Conservation (phyloP, 2,329 filamentous ascomycete genomes). For the Colletotrichum caudatum region DNA sequence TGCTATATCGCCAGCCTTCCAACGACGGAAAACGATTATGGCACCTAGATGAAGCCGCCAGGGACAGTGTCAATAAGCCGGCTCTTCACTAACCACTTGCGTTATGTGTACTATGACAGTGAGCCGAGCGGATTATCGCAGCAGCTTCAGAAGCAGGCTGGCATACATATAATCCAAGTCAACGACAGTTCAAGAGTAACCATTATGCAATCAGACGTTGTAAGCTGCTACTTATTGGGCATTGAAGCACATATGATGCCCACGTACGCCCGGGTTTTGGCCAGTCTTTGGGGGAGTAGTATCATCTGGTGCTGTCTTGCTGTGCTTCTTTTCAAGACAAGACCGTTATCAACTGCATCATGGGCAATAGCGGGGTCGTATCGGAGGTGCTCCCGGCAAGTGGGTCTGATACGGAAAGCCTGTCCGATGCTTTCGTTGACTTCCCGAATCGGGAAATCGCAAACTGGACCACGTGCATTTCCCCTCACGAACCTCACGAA, state of each 20-base stretch:
- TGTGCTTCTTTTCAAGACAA: too few species aligned
- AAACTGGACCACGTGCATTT: conserved; percentile 8
- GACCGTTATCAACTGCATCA: not conserved
- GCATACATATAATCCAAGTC: not conserved
- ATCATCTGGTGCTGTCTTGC: not conserved
- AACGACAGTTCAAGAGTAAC: not conserved
- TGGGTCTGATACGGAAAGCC: conserved; percentile 35
- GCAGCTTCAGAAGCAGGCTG: not conserved
- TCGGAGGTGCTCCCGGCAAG: conserved; percentile 38
- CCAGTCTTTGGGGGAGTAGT: not conserved
- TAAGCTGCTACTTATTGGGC: not conserved
- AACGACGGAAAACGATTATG: not conserved
- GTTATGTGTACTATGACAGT: too few species aligned
- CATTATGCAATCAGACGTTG: not conserved
- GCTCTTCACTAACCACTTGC: not conserved
- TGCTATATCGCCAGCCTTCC: not conserved
- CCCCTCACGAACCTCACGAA: conserved; percentile 16
- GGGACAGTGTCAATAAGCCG: too few species aligned
- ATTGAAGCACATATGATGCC: too few species aligned
- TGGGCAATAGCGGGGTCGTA: conserved; percentile 20
- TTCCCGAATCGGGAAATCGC: conserved; percentile 8
- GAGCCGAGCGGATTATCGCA: not conserved
- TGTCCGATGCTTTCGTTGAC: conserved; percentile 24
- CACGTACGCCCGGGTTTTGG: not conserved
- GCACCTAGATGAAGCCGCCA: not conserved